Percentiles rank a stretch among this genome's conserved stretches.
These are phyloP conservation scores for Melampsora americana DNA, from an alignment of 1,284 basidiomycete species.

Conservation along the genomic window DNA sequence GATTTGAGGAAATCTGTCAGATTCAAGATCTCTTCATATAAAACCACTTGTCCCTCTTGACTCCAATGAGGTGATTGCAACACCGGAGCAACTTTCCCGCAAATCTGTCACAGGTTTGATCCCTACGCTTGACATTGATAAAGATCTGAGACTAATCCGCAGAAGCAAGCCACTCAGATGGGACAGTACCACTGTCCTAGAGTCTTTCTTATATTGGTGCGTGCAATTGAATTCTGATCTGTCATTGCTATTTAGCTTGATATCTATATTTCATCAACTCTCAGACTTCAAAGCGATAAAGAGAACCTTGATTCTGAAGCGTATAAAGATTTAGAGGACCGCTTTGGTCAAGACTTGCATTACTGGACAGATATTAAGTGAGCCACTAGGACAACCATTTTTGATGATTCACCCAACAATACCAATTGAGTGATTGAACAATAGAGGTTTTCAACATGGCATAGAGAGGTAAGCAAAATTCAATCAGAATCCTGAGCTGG, in stretches of 20 bases:
- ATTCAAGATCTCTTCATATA: no score
- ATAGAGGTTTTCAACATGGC: constrained; percentile 10
- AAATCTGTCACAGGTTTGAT: constrained; percentile 17
- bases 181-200: constrained; percentile 30
- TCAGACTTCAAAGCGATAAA: constrained; percentile 20
- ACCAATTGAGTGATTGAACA: background rate
- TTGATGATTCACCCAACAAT: background rate
- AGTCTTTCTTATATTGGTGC: constrained; percentile 39
- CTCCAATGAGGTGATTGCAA: constrained; percentile 17
- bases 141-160: constrained; percentile 33
- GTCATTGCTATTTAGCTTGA: background rate
- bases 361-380: constrained; percentile 20
- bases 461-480: constrained; percentile 5
- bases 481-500: no score
- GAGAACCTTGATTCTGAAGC: constrained; percentile 30
- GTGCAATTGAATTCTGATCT: background rate
- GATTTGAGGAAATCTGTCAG: no score
- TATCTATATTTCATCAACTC: background rate
- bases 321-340: constrained; percentile 11
- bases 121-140: constrained; percentile 16
- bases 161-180: constrained; percentile 29
- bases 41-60: background rate
- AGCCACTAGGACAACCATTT: background rate
- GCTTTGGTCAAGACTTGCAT: constrained; percentile 24
- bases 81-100: constrained; percentile 18